Evolutionary conservation across 192 early-diverging fungal species (phyloP).

Genomic region (Gonapodya sp.): DNA sequence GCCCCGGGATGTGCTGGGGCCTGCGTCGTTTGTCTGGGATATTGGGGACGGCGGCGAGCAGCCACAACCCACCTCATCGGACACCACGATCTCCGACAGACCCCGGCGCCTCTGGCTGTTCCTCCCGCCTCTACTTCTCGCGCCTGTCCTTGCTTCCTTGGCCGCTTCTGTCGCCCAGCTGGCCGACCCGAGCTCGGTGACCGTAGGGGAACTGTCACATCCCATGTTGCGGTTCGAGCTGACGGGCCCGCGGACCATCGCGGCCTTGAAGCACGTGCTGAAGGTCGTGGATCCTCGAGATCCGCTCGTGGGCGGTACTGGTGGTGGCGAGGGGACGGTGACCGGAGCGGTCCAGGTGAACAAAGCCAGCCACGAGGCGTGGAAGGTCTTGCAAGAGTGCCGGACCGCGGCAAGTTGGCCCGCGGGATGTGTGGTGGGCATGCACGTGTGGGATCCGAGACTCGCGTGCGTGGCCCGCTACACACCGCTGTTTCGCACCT

Average conservation of each 20-base stretch:
- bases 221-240: constrained; percentile 73
- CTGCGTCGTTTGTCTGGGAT: constrained; percentile 68
- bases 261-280: constrained; percentile 59
- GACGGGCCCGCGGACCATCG: constrained; percentile 73
- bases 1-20: constrained; percentile 56
- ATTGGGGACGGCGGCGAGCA: background rate
- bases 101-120: constrained; percentile 66
- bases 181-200: constrained; percentile 14
- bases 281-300: constrained; percentile 15
- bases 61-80: background rate
- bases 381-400: constrained; percentile 36
- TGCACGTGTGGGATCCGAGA: constrained; percentile 79
- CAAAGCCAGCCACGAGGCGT: constrained; percentile 21
- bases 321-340: too few relatives aligned
- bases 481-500: background rate
- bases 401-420: constrained; percentile 65
- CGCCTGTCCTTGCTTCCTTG: constrained; percentile 28
- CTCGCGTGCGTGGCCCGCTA: constrained; percentile 36
- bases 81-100: too few relatives aligned
- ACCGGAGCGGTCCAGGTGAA: constrained; percentile 31
- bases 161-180: constrained; percentile 17
- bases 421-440: constrained; percentile 64
- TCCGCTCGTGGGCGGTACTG: constrained; percentile 8
- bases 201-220: constrained; percentile 35
- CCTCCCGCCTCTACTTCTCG: constrained; percentile 62